Base-by-base conservation (phyloP, 768 basidiomycete species). In the Rhizopogon vinicolor region DNA sequence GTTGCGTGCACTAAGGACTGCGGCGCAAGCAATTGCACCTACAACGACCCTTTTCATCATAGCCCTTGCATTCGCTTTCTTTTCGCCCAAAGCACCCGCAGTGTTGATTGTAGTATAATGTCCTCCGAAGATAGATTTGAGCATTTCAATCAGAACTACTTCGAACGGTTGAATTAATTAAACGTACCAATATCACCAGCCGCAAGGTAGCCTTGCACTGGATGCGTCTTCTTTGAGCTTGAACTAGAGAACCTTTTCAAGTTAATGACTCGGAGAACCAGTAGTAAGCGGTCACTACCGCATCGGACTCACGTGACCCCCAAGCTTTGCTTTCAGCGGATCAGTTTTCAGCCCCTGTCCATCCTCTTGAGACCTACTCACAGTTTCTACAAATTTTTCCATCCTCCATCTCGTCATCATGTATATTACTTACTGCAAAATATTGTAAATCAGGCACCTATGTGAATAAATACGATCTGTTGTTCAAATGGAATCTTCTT, bases 181-280 rank as follows among this genome's bases (percentile, higher is more conserved):
- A 4, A 61, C 78, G 39, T 58, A 86, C 85, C 56, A 7, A 91
- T 68, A 62, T 91, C 86, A 0, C 82, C 88, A 2, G 85, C 86
- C 39, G 71, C 72, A 39, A 91, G 70, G 65, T 92, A 92, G 9
- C 86, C 81, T 62, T 86, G 72, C 29, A 92, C 22, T 22, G 22
- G 71, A 10, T 90, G 78, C 2, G 72, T 68, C 60, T 82, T 81
- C 72, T 85, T 88, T 7, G 84, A 82, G 66, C 85, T 87, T 16
- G 82, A 79, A 9, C 85, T 86, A 58, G 46, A 25, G 6, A 49
- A 3, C 41, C 29, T 28, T 28, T 39, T 5, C n/a, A n/a, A n/a
- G 45, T 54, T 25, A 48, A 10, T 42, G 33, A n/a, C n/a, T n/a
- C n/a, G n/a, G n/a, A 22, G 53, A 18, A 37, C 39, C 8, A 18